These are phyloP conservation scores for Eragrostis curvula DNA, from an alignment of 176 grass and related monocot genomes.

Conservation along the genomic window DNA sequence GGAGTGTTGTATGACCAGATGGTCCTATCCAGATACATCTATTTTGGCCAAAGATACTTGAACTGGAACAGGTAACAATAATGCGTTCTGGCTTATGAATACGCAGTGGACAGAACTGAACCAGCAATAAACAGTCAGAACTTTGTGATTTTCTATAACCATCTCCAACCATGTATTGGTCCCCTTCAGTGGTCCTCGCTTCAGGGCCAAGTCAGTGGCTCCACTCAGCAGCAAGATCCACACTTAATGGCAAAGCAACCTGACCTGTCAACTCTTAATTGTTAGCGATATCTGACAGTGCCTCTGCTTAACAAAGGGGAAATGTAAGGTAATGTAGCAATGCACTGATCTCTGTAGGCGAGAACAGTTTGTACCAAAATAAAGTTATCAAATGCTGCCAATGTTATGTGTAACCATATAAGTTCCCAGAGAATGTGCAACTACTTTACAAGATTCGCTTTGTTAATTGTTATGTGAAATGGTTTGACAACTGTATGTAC, in stretches of 20 bases:
- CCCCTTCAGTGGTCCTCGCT: neutral
- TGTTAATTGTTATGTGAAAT: neutral
- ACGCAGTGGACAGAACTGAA: neutral
- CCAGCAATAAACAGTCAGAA: neutral
- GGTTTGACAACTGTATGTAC: neutral
- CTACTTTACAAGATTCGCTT: neutral
- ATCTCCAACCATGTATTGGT: neutral
- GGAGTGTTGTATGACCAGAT: slow-evolving; percentile 37
- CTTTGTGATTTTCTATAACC: neutral
- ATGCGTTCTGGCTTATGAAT: neutral
- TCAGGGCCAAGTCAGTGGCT: neutral
- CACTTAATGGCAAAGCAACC: neutral
- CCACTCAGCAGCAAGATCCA: neutral
- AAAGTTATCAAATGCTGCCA: neutral
- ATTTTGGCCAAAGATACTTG: neutral
- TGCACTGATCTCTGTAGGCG: neutral
- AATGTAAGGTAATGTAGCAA: neutral
- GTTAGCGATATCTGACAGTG: neutral
- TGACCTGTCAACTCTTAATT: neutral
- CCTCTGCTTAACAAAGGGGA: neutral
- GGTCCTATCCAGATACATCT: slow-evolving; percentile 27
- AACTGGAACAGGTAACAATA: neutral
- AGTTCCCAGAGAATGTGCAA: neutral
- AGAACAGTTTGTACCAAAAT: neutral
- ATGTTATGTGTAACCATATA: neutral